Evolutionary conservation across 1,139 yeast genomes (phyloP).

Genomic region (Hansenula anomala): DNA sequence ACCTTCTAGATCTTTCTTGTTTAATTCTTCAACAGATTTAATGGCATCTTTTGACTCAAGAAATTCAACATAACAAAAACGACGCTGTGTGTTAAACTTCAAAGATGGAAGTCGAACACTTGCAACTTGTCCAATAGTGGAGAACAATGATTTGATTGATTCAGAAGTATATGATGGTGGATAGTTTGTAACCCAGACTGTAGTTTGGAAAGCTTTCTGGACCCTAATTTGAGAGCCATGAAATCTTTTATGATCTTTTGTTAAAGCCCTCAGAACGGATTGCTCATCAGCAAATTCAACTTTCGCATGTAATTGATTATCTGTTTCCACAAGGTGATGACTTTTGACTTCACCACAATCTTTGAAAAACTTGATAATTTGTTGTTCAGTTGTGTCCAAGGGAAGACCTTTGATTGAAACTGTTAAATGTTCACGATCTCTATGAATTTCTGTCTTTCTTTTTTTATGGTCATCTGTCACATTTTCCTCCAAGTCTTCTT

Average conservation of each 20-base stretch:
- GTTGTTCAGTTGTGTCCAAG: slow-evolving; percentile 25
- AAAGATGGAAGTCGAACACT: slow-evolving; percentile 68
- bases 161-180: slow-evolving; percentile 51
- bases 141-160: slow-evolving; percentile 40
- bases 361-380: slow-evolving; percentile 40
- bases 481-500: slow-evolving; percentile 6
- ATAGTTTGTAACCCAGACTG: slow-evolving; percentile 68
- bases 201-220: slow-evolving; percentile 37
- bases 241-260: slow-evolving; percentile 49
- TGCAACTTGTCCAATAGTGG: slow-evolving; percentile 36
- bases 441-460: slow-evolving; percentile 8
- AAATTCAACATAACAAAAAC: slow-evolving; percentile 77
- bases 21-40: slow-evolving; percentile 42
- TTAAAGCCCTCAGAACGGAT: slow-evolving; percentile 56
- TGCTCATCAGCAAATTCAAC: slow-evolving; percentile 50
- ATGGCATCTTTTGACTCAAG: slow-evolving; percentile 40
- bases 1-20: slow-evolving; percentile 32
- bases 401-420: slow-evolving; percentile 44
- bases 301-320: slow-evolving; percentile 32
- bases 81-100: slow-evolving; percentile 46
- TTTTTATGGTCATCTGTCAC: slow-evolving; percentile 7
- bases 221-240: slow-evolving; percentile 43
- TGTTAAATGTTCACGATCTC: slow-evolving; percentile 57
- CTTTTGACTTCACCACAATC: slow-evolving; percentile 58
- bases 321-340: slow-evolving; percentile 26